phyloP scores from a whole-genome alignment of 768 basidiomycete species.

The Naematelia encephala region DNA sequence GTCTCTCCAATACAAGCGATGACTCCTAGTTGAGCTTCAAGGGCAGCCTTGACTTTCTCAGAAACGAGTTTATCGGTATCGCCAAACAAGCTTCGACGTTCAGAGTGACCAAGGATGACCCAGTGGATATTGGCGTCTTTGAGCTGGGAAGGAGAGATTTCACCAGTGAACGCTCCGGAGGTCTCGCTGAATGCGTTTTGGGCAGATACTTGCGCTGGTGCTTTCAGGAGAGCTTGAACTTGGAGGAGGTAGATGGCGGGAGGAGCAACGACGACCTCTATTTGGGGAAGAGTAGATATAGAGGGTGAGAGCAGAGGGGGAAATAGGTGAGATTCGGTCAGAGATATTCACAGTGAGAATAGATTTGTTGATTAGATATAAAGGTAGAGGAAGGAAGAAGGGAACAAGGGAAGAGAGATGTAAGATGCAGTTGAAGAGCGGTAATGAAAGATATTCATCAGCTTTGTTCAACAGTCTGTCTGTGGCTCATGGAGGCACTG shows the following conservation, averaged over 20 bases:
- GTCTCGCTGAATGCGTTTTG: slow-evolving; percentile 86
- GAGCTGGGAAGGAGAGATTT: slow-evolving; percentile 86
- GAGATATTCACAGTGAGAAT: no score
- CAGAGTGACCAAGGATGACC: slow-evolving; percentile 95
- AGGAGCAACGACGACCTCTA: slow-evolving; percentile 92
- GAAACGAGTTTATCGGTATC: slow-evolving; percentile 81
- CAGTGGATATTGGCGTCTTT: slow-evolving; percentile 81
- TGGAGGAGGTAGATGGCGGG: slow-evolving; percentile 83
- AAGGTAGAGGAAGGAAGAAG: slow-evolving; percentile 7
- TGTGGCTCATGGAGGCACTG: slow-evolving; percentile 29
- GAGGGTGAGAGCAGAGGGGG: not conserved
- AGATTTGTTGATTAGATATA: no score
- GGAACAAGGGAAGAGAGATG: slow-evolving; percentile 6
- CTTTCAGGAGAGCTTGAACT: slow-evolving; percentile 61
- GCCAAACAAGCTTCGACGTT: slow-evolving; percentile 87
- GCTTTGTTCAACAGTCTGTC: not conserved
- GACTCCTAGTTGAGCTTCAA: slow-evolving; percentile 71
- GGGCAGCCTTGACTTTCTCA: slow-evolving; percentile 76
- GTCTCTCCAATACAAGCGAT: slow-evolving; percentile 98
- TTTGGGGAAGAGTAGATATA: not conserved
- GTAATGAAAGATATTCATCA: not conserved
- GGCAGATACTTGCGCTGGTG: slow-evolving; percentile 74
- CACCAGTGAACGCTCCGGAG: slow-evolving; percentile 91
- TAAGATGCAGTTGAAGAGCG: not conserved
- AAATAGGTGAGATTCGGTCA: no score